phyloP scores from a whole-genome alignment of 2,329 filamentous ascomycete genomes.

The Alternaria metachromatica region DNA sequence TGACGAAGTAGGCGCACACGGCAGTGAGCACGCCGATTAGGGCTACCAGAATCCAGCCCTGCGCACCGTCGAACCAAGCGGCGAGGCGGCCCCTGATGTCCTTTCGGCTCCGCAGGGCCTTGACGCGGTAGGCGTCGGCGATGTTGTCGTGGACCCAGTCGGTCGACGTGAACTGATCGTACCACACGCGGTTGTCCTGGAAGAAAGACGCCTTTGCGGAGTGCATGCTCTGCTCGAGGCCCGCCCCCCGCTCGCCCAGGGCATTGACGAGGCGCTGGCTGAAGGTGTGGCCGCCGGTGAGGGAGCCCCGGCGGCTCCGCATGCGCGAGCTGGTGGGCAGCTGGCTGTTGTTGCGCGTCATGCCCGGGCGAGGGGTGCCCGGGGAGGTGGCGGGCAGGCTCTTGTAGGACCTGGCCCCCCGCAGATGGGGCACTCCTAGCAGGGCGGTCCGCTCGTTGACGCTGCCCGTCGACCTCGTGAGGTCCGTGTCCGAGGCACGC shows the following conservation, averaged over 20 bases:
- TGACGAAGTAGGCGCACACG: constrained; percentile 83
- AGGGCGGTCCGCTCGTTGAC: constrained; percentile 58
- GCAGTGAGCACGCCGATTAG: constrained; percentile 88
- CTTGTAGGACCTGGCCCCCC: constrained; percentile 48
- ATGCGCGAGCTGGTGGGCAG: constrained; percentile 39
- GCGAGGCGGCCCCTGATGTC: constrained; percentile 82
- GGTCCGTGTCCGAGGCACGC: constrained; percentile 46
- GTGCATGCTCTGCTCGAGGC: constrained; percentile 59
- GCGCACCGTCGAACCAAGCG: constrained; percentile 81
- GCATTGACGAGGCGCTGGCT: constrained; percentile 64
- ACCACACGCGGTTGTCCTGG: constrained; percentile 91
- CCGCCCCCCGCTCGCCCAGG: constrained; percentile 60
- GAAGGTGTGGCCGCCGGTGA: constrained; percentile 40
- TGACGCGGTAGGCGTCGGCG: constrained; percentile 88
- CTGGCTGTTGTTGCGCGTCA: constrained; percentile 47
- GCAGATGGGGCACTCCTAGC: constrained; percentile 47
- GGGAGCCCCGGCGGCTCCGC: constrained; percentile 43
- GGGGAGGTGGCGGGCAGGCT: constrained; percentile 50
- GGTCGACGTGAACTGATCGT: constrained; percentile 96
- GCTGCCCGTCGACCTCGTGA: constrained; percentile 39
- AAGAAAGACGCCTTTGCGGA: constrained; percentile 72
- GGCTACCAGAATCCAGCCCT: constrained; percentile 94
- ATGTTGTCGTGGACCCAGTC: constrained; percentile 99
- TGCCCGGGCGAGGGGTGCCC: constrained; percentile 52
- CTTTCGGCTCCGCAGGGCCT: constrained; percentile 79